phyloP scores from a whole-genome alignment of 352 stramenopile species.

The Halophytophthora polymorphica region DNA sequence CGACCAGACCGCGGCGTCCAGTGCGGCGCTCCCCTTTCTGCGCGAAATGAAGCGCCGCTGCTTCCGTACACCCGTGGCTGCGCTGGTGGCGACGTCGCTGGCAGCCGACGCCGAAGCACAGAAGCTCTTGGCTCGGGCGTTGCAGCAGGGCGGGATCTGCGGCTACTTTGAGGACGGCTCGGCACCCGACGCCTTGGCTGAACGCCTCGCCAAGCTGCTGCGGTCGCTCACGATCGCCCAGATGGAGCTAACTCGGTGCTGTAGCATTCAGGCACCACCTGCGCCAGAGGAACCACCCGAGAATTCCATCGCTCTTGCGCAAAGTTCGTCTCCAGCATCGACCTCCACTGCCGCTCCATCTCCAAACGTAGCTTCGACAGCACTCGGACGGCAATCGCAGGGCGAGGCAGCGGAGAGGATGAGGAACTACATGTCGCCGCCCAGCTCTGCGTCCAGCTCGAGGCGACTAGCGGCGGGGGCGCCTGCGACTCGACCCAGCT shows the following conservation, averaged over 20 bases:
- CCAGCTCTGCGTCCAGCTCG: conserved; percentile 12
- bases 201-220: conserved; percentile 49
- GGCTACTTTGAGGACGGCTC: conserved; percentile 61
- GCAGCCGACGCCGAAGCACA: conserved; percentile 23
- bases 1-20: conserved; percentile 50
- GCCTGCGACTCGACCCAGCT: conserved; percentile 42
- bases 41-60: conserved; percentile 58
- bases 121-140: conserved; percentile 47
- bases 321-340: not conserved
- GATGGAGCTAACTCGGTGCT: conserved; percentile 44
- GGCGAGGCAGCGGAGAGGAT: conserved; percentile 1
- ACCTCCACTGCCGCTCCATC: conserved; percentile 4
- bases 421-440: conserved; percentile 4
- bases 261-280: conserved; percentile 24
- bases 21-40: conserved; percentile 47
- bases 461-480: conserved; percentile 16
- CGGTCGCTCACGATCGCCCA: conserved; percentile 53
- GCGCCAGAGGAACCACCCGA: not conserved
- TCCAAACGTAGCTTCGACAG: not conserved
- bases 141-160: conserved; percentile 53
- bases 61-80: conserved; percentile 45
- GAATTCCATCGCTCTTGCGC: not conserved
- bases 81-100: conserved; percentile 30
- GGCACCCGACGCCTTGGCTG: conserved; percentile 28
- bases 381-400: conserved; percentile 11